phyloP scores from a whole-genome alignment of 139 green algal species.

The Chlorella vulgaris region DNA sequence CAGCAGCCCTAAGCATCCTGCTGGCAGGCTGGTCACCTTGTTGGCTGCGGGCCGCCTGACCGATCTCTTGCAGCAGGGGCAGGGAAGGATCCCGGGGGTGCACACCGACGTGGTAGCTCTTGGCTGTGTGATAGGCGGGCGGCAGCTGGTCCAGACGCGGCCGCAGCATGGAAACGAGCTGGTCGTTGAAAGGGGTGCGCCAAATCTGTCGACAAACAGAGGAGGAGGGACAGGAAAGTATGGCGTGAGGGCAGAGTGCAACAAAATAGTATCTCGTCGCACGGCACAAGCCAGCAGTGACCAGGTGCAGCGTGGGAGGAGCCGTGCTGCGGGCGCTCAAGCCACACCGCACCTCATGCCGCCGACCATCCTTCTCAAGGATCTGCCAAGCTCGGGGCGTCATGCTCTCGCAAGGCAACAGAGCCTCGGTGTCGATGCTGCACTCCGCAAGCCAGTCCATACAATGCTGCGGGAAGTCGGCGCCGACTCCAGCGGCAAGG shows the following conservation, averaged over 20 bases:
- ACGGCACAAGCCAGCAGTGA: too few relatives aligned
- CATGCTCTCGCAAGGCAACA: conserved; percentile 33
- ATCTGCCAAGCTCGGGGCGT: conserved; percentile 73
- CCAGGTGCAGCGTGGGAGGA: too few relatives aligned
- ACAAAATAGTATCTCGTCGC: too few relatives aligned
- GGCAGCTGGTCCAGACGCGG: conserved; percentile 52
- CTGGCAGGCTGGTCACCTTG: too few relatives aligned
- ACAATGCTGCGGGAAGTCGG: conserved; percentile 41
- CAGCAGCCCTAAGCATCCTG: too few relatives aligned
- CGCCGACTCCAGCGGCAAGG: conserved; percentile 54
- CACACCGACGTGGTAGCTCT: conserved; percentile 60
- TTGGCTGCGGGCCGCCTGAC: neutral
- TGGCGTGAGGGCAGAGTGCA: too few relatives aligned
- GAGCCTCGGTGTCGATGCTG: conserved; percentile 40
- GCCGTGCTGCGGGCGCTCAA: too few relatives aligned
- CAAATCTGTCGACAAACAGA: conserved; percentile 52
- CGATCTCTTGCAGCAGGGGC: conserved; percentile 8
- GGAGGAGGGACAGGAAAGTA: neutral
- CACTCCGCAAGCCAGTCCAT: conserved; percentile 48
- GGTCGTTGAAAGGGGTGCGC: conserved; percentile 49
- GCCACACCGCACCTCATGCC: conserved; percentile 50
- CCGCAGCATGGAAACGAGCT: conserved; percentile 62
- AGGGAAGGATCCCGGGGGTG: conserved; percentile 55
- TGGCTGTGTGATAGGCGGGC: conserved; percentile 31
- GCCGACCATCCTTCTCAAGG: conserved; percentile 63